phyloP scores from a whole-genome alignment of 106 monocot genomes.

The Cymbidium sinense region DNA sequence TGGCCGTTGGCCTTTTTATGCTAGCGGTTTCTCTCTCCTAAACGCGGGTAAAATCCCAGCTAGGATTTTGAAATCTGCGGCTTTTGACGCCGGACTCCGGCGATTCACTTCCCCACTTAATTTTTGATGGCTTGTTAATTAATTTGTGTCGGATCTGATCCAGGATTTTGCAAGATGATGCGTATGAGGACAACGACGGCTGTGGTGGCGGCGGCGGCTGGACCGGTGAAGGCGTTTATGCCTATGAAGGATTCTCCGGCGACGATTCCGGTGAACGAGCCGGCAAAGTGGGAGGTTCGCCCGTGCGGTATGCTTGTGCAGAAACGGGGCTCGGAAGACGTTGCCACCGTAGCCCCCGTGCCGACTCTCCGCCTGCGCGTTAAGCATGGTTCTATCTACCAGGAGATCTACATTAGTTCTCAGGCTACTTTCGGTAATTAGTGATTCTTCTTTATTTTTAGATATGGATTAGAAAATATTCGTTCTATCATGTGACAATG shows the following conservation, averaged over 20 bases:
- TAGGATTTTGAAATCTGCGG: too few relatives aligned
- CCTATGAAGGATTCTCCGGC: slow-evolving; percentile 15
- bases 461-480: neutral
- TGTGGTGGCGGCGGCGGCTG: neutral
- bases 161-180: slow-evolving; percentile 17
- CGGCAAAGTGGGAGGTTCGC: slow-evolving; percentile 64
- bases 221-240: slow-evolving; percentile 5
- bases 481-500: neutral
- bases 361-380: slow-evolving; percentile 75
- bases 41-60: too few relatives aligned
- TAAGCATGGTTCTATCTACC: slow-evolving; percentile 51
- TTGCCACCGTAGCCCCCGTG: slow-evolving; percentile 17
- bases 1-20: neutral
- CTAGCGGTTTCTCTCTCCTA: too few relatives aligned
- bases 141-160: neutral
- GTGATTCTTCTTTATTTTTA: neutral
- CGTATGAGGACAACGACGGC: slow-evolving; percentile 16
- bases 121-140: neutral
- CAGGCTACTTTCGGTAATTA: slow-evolving; percentile 73
- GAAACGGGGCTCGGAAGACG: slow-evolving; percentile 38
- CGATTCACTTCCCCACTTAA: neutral
- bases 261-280: slow-evolving; percentile 18
- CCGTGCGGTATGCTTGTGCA: slow-evolving; percentile 94
- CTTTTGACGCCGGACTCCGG: neutral
- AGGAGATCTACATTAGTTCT: slow-evolving; percentile 79